Conservation (phyloP, 352 stramenopile genomes). For the Globisporangium ultimum region DNA sequence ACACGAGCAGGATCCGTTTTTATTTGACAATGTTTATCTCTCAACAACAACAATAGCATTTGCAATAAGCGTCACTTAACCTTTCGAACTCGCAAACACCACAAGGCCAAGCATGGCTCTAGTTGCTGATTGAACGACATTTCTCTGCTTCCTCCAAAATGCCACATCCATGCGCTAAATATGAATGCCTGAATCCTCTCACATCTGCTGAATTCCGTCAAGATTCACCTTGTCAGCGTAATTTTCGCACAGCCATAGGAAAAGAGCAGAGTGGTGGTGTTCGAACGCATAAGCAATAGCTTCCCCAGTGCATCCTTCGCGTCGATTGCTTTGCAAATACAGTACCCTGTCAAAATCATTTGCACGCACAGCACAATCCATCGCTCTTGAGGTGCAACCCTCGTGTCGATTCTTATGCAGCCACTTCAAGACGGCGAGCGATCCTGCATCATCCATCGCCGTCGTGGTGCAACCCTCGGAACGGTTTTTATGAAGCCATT, state of each 20-base stretch:
- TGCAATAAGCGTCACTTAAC: no score
- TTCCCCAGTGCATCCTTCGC: neutral
- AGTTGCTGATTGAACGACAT: no score
- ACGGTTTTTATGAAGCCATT: constrained; percentile 3
- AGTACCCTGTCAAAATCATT: neutral
- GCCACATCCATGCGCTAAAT: no score
- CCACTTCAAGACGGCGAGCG: neutral
- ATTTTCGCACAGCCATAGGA: neutral
- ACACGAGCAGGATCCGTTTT: no score
- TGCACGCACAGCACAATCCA: neutral
- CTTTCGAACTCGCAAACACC: no score
- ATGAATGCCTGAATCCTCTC: no score
- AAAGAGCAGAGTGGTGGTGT: neutral
- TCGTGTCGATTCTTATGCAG: neutral
- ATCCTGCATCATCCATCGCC: neutral
- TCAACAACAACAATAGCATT: no score
- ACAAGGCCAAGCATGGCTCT: no score
- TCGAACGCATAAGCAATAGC: neutral
- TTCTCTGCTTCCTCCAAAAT: no score
- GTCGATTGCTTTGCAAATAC: neutral
- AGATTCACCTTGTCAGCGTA: neutral
- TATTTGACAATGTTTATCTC: no score
- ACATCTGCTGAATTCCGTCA: neutral
- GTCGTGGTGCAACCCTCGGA: neutral
- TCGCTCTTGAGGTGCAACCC: neutral